Evolutionary conservation across 495 filamentous ascomycete genomes (phyloP), one percentile per base, ranked within the genome.

Genomic region (Penicillium soppii): DNA sequence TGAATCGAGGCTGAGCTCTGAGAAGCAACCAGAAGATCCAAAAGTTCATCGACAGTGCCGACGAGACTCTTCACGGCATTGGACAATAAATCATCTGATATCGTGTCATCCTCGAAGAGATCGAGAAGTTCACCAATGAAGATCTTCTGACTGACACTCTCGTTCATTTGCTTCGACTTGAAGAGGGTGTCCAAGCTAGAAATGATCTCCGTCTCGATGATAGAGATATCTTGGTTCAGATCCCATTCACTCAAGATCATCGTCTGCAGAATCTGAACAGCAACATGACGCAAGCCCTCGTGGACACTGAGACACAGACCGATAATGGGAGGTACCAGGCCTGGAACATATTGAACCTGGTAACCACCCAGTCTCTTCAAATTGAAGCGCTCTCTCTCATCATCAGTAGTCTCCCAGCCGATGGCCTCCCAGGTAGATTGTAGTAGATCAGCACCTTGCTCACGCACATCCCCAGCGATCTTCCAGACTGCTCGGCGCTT

Each of bases 221-320:
- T 85, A 10, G 85, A 88, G 17, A 99, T 73, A 60, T 97, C 92
- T 62, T 96, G 85, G 58, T 90, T 96, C 47, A 97, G 71, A n/a
- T 88, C 92, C 94, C 94, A 99, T 71, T 97, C 92, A 66, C 91
- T 95, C 53, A 97, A 84, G 47, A 97, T 96, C 95, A 99, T 97
- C 10, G 89, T 95, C 62, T 96, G 90, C 32, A 99, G 70, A 25
- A 97, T 88, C 70, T 92, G 88, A 22, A 97, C 89, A 9, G 94
- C 94, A 58, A 94, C 92, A 50, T 84, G 82, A 51, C 95, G 80
- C 48, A 99, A 70, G 2, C 91, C 91, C 63, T 95, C 91, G 52
- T 99, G 94, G 7, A 97, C 91, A 61, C 92, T 97, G 16, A 99
- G 76, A 59, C 94, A 99, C 13, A 97, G 77, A 58, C 94, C 91